phyloP scores from a whole-genome alignment of 352 stramenopile species.

The Hyaloperonospora brassicae region DNA sequence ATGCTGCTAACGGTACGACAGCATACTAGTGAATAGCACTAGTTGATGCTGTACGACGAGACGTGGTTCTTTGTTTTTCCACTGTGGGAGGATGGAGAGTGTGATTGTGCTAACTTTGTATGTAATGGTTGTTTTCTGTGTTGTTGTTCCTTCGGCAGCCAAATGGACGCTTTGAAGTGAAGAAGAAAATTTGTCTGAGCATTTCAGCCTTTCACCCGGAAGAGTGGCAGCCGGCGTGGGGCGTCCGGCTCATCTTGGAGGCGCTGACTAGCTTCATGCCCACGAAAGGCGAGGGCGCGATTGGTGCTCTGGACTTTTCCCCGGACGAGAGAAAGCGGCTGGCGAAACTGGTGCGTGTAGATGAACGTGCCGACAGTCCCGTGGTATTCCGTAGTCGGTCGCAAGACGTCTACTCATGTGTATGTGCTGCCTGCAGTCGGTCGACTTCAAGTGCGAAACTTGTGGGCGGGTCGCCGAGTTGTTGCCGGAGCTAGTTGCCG shows the following conservation, averaged over 20 bases:
- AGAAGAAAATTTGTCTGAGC: slow-evolving; percentile 97
- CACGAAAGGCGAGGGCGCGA: slow-evolving; percentile 76
- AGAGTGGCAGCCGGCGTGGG: slow-evolving; percentile 94
- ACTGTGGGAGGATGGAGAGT: too few species aligned
- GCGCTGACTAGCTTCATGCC: slow-evolving; percentile 98
- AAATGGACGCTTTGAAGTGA: slow-evolving; percentile 95
- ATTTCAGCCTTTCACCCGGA: slow-evolving; percentile 97
- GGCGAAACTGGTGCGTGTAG: slow-evolving; percentile 43
- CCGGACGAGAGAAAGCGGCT: slow-evolving; percentile 53
- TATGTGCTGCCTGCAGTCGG: too few species aligned
- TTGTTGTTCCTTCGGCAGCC: slow-evolving; percentile 36
- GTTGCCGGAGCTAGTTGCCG: slow-evolving; percentile 41
- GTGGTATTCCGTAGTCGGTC: too few species aligned
- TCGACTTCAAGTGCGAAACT: slow-evolving; percentile 69
- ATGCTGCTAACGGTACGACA: slow-evolving; percentile 89
- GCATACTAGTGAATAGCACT: too few species aligned
- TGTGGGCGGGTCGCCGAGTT: slow-evolving; percentile 62
- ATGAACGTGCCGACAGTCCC: too few species aligned
- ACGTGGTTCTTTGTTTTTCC: too few species aligned
- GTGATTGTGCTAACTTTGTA: too few species aligned
- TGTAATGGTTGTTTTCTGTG: too few species aligned
- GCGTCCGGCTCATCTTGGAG: slow-evolving; percentile 95
- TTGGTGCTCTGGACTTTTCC: slow-evolving; percentile 73
- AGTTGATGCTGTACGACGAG: too few species aligned
- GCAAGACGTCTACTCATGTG: too few species aligned